Conservation (phyloP, 2,329 filamentous ascomycete genomes). For the Bertia moriformis region DNA sequence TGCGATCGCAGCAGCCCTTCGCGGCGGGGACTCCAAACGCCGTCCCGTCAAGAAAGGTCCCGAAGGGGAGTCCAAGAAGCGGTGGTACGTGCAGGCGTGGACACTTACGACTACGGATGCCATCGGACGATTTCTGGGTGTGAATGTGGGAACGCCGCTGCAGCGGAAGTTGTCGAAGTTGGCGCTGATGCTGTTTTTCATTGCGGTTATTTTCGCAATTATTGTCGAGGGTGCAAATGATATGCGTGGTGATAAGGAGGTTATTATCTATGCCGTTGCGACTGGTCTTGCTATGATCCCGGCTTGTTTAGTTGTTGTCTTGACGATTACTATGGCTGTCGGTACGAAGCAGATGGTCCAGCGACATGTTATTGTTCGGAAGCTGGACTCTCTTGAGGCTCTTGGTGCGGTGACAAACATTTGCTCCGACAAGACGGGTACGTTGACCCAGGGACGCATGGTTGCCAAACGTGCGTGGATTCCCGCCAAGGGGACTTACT, state of each 20-base stretch:
- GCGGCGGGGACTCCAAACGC: conserved; percentile 28
- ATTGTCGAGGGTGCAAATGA: conserved; percentile 46
- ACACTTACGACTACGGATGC: conserved; percentile 30
- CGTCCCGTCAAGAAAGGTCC: conserved; percentile 28
- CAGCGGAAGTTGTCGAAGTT: conserved; percentile 49
- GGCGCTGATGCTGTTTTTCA: conserved; percentile 42
- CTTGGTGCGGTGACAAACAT: conserved; percentile 40
- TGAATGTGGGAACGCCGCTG: conserved; percentile 49
- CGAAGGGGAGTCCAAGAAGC: conserved; percentile 28
- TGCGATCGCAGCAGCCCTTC: conserved; percentile 43
- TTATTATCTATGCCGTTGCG: conserved; percentile 45
- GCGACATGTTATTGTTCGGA: conserved; percentile 40
- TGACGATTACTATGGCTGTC: conserved; percentile 50
- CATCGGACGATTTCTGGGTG: conserved; percentile 40
- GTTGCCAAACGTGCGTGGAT: conserved; percentile 39
- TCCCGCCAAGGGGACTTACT: conserved; percentile 32
- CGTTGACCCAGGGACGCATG: conserved; percentile 36
- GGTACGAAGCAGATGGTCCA: conserved; percentile 41
- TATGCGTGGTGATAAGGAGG: conserved; percentile 31
- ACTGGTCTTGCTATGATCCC: conserved; percentile 44
- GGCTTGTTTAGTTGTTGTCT: conserved; percentile 43
- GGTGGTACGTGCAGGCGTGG: conserved; percentile 23
- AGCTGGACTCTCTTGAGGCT: conserved; percentile 37
- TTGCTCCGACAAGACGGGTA: conserved; percentile 40
- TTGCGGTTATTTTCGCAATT: conserved; percentile 48